phyloP scores from a whole-genome alignment of 176 grass and related monocot species.

The Avena sativa region DNA sequence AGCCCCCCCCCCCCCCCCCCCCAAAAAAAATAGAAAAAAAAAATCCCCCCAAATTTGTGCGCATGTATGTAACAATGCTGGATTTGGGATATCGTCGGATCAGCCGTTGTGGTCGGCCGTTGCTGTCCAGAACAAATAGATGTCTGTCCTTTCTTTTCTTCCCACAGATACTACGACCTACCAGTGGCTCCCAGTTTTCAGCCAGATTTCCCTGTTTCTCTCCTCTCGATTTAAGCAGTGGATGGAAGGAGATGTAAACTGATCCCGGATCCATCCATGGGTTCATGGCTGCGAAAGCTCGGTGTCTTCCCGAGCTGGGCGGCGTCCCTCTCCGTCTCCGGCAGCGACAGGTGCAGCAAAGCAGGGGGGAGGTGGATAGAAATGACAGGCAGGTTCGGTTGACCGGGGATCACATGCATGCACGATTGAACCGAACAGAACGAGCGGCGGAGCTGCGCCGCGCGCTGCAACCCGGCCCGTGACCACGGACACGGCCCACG shows the following conservation, averaged over 20 bases:
- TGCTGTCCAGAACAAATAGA: background rate
- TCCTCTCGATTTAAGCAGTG: background rate
- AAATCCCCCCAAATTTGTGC: background rate
- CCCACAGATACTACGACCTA: background rate
- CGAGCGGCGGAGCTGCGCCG: constrained; percentile 19
- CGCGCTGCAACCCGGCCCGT: background rate
- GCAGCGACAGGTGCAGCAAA: background rate
- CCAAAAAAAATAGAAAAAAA: background rate
- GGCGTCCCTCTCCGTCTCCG: constrained; percentile 5
- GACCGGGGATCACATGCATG: background rate
- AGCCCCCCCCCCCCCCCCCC: too few relatives aligned
- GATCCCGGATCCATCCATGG: too few relatives aligned
- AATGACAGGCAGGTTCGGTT: background rate
- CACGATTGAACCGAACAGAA: background rate
- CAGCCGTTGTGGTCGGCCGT: constrained; percentile 36
- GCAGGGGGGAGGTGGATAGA: background rate
- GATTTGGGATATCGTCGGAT: constrained; percentile 16
- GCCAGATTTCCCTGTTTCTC: background rate
- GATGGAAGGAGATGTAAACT: background rate
- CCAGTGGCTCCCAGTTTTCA: background rate
- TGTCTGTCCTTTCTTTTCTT: background rate
- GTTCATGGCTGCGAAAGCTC: constrained; percentile 43
- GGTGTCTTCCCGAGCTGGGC: background rate
- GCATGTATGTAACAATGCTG: background rate
- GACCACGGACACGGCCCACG: background rate